These are phyloP conservation scores for Lasiosphaeria hispida DNA, from an alignment of 495 filamentous ascomycete genomes.

Conservation along the genomic window DNA sequence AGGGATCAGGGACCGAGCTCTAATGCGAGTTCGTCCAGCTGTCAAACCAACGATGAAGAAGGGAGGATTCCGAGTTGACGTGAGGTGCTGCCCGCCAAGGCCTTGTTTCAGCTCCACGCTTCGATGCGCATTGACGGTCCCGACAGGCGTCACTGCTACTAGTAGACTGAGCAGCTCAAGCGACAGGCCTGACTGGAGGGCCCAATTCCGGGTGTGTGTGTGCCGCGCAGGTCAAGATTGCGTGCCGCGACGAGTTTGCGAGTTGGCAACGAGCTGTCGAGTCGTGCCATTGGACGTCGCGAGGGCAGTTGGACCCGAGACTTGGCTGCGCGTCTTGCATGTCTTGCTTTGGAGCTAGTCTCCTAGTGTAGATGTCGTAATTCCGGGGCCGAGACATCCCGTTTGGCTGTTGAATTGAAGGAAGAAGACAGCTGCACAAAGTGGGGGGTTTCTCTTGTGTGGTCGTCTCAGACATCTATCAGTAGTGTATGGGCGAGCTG, in stretches of 20 bases:
- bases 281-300: not conserved
- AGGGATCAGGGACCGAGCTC: conserved; percentile 21
- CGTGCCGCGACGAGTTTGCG: not conserved
- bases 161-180: not conserved
- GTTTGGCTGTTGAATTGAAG: conserved; percentile 3
- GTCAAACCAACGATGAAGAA: conserved; percentile 10
- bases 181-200: not conserved
- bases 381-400: conserved; percentile 9
- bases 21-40: conserved; percentile 11
- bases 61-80: too few relatives aligned
- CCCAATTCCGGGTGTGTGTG: conserved; percentile 11
- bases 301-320: conserved; percentile 1
- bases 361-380: not conserved
- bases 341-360: not conserved
- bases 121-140: conserved; percentile 7
- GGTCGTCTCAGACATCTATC: not conserved
- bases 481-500: not conserved
- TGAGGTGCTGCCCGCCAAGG: too few relatives aligned
- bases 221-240: conserved; percentile 3
- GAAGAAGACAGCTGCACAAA: not conserved
- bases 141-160: not conserved
- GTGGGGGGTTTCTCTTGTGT: not conserved
- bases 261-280: not conserved
- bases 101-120: conserved; percentile 11
- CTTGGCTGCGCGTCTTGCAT: not conserved